phyloP scores from a whole-genome alignment of 768 basidiomycete species.

The Naematelia aurantialba region DNA sequence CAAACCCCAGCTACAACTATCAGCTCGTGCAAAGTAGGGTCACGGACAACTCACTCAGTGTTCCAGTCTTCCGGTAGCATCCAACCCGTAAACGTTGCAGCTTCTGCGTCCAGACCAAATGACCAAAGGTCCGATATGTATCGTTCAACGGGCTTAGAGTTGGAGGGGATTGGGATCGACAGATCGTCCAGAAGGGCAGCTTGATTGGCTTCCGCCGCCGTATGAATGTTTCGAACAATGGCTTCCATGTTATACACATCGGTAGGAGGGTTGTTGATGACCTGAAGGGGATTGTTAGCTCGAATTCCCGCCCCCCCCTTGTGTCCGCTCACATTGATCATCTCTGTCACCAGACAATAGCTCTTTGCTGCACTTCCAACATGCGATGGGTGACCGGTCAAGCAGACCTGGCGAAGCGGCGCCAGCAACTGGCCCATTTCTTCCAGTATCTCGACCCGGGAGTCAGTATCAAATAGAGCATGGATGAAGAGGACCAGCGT shows the following conservation, averaged over 20 bases:
- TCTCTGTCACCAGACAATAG: neutral
- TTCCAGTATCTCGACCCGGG: constrained; percentile 1
- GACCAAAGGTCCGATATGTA: neutral
- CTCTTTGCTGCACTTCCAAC: neutral
- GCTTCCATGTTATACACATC: neutral
- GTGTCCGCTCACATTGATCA: constrained; percentile 1
- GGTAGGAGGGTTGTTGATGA: neutral
- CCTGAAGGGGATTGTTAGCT: neutral
- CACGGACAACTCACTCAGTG: neutral
- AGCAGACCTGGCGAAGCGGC: neutral
- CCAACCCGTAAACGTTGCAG: neutral
- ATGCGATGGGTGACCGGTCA: neutral
- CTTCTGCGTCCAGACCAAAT: neutral
- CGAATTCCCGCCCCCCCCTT: neutral
- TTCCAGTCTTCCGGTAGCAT: neutral
- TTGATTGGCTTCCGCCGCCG: neutral
- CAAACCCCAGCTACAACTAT: neutral
- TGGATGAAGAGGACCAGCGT: constrained; percentile 6
- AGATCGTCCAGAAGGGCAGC: neutral
- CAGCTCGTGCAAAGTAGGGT: neutral
- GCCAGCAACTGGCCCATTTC: neutral
- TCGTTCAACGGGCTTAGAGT: neutral
- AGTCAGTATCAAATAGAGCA: neutral
- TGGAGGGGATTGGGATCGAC: neutral
- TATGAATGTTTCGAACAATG: neutral